phyloP scores from a whole-genome alignment of 129 eudicot species.

The Dittrichia graveolens region DNA sequence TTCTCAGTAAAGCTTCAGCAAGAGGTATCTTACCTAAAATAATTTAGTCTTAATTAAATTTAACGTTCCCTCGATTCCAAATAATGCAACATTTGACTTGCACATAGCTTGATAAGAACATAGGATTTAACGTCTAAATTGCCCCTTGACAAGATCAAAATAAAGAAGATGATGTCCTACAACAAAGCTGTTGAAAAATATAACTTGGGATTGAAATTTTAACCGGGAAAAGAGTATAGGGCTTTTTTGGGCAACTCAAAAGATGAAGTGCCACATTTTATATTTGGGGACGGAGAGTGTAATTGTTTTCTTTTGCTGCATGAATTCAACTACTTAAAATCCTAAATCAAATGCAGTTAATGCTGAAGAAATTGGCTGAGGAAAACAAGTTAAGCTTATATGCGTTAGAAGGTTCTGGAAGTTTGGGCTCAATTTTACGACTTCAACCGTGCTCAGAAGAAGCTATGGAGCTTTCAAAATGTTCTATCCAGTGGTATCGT shows the following conservation, averaged over 20 bases:
- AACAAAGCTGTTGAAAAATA: constrained; percentile 1
- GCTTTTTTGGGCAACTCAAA: too few species aligned
- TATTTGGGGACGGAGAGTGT: not conserved
- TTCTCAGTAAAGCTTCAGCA: constrained; percentile 82
- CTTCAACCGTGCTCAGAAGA: constrained; percentile 69
- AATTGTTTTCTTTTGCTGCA: constrained; percentile 11
- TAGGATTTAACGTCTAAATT: constrained; percentile 3
- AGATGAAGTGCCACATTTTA: not conserved
- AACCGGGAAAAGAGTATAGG: too few species aligned
- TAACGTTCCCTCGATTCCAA: not conserved
- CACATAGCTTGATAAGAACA: constrained; percentile 13
- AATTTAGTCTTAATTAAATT: not conserved
- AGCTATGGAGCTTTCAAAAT: constrained; percentile 78
- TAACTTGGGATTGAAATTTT: too few species aligned
- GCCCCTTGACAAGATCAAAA: not conserved
- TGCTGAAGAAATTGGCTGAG: constrained; percentile 68
- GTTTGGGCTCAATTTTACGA: constrained; percentile 74
- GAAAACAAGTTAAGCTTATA: constrained; percentile 65
- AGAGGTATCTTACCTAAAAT: constrained; percentile 54
- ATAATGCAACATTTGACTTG: constrained; percentile 14
- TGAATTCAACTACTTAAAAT: not conserved
- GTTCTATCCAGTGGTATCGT: constrained; percentile 93
- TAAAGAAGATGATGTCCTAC: constrained; percentile 4
- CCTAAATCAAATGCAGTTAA: constrained; percentile 48
- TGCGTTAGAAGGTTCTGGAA: constrained; percentile 59